Conservation (phyloP, 2,329 filamentous ascomycete genomes). For the Tolypocladium cylindrosporum region DNA sequence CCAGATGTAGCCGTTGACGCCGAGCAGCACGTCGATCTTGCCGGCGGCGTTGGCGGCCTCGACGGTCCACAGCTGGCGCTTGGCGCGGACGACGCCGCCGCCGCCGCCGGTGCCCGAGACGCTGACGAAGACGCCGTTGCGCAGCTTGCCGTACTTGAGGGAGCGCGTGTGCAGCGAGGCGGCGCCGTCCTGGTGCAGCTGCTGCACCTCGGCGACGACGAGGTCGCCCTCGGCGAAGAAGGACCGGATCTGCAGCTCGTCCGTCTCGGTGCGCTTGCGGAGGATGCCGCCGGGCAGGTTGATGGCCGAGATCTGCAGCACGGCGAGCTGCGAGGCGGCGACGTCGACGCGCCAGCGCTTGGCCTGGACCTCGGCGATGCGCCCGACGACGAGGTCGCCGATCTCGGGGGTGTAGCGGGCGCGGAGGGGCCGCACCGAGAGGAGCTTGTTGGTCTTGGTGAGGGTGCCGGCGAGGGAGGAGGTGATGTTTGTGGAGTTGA, state of each 20-base stretch:
- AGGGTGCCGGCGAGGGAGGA: conserved; percentile 87
- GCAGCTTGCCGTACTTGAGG: conserved; percentile 87
- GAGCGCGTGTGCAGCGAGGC: conserved; percentile 83
- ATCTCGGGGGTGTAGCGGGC: conserved; percentile 94
- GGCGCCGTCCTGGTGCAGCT: conserved; percentile 73
- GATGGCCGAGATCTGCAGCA: conserved; percentile 78
- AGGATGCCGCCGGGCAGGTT: conserved; percentile 92
- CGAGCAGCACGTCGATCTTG: conserved; percentile 76
- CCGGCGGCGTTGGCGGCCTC: conserved; percentile 44
- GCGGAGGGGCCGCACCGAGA: conserved; percentile 81
- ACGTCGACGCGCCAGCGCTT: conserved; percentile 94
- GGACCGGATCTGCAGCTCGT: conserved; percentile 93
- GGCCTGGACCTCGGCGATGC: conserved; percentile 90
- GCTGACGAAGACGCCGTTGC: conserved; percentile 83
- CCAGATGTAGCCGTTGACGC: conserved; percentile 96
- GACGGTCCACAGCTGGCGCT: conserved; percentile 82
- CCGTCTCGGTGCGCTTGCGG: conserved; percentile 83
- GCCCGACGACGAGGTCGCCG: conserved; percentile 86
- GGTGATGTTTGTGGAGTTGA: conserved; percentile 58
- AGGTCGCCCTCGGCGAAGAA: conserved; percentile 96
- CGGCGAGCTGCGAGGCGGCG: conserved; percentile 74
- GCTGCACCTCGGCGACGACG: conserved; percentile 89
- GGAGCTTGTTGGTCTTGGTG: conserved; percentile 90
- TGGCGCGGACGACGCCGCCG: conserved; percentile 71
- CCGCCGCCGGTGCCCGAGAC: conserved; percentile 79